Percentiles rank a stretch among this genome's conserved stretches.
phyloP scores from a whole-genome alignment of 2,329 filamentous ascomycete species.

The Aspergillus spinulosporus region DNA sequence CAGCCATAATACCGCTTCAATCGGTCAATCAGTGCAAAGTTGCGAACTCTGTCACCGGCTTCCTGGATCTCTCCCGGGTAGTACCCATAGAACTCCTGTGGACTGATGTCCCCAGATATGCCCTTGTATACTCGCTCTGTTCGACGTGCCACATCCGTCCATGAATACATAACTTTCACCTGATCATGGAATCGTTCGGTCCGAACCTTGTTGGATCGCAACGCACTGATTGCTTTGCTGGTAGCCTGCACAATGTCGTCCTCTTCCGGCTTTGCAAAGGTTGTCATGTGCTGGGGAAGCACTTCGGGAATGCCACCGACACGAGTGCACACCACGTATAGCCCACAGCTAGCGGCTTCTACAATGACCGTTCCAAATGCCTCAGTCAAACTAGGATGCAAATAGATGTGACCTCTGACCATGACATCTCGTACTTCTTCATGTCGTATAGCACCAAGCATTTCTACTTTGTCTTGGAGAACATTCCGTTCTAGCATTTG shows the following conservation, averaged over 20 bases:
- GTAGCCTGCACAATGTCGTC: constrained; percentile 91
- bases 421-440: constrained; percentile 97
- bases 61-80: constrained; percentile 69
- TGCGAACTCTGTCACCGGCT: constrained; percentile 71
- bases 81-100: constrained; percentile 85
- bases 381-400: constrained; percentile 92
- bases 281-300: constrained; percentile 92
- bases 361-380: constrained; percentile 98
- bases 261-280: constrained; percentile 94
- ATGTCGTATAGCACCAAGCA: constrained; percentile 88
- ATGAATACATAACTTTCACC: constrained; percentile 98
- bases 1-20: constrained; percentile 97
- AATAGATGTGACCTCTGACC: constrained; percentile 93
- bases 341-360: constrained; percentile 89
- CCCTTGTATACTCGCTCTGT: constrained; percentile 95
- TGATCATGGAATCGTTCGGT: constrained; percentile 96
- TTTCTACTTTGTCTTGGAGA: constrained; percentile 86
- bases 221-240: constrained; percentile 79
- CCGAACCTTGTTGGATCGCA: constrained; percentile 81
- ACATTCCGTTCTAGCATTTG: constrained; percentile 97
- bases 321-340: constrained; percentile 95
- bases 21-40: constrained; percentile 89
- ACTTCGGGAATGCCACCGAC: constrained; percentile 98
- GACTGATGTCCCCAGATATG: constrained; percentile 80
- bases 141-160: constrained; percentile 90